Percentiles rank a stretch among this genome's conserved stretches.
phyloP scores from a whole-genome alignment of 2,329 filamentous ascomycete species.

The Clarireedia paspali region DNA sequence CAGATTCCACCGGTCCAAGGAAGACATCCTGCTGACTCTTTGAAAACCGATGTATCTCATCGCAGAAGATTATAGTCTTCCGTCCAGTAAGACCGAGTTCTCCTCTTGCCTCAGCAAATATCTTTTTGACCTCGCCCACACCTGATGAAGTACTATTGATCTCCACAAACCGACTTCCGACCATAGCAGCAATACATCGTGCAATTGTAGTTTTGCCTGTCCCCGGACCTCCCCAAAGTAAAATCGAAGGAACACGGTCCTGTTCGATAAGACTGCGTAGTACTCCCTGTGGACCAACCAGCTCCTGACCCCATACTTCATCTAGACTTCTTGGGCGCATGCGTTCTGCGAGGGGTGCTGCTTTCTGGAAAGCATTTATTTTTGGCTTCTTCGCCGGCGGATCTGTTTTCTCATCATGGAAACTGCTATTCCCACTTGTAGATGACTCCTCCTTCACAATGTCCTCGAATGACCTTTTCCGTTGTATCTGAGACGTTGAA shows the following conservation, averaged over 20 bases:
- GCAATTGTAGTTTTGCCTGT: conserved; percentile 91
- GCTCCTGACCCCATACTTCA: conserved; percentile 83
- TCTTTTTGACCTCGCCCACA: conserved; percentile 84
- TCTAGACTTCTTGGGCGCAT: conserved; percentile 83
- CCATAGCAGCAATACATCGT: conserved; percentile 75
- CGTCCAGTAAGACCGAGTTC: conserved; percentile 76
- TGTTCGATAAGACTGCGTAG: conserved; percentile 79
- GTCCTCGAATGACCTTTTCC: conserved; percentile 29
- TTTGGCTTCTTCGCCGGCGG: conserved; percentile 56
- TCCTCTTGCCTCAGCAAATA: conserved; percentile 76
- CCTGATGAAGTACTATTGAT: conserved; percentile 90
- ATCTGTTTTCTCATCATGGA: conserved; percentile 8
- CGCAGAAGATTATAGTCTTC: conserved; percentile 94
- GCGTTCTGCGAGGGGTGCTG: conserved; percentile 82
- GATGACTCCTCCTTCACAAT: background rate
- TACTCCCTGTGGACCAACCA: conserved; percentile 79
- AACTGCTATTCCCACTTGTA: conserved; percentile 13
- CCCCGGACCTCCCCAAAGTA: conserved; percentile 79
- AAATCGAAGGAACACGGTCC: conserved; percentile 86
- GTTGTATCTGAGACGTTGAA: conserved; percentile 18
- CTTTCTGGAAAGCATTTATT: conserved; percentile 53
- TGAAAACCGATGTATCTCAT: conserved; percentile 55
- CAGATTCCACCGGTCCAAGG: conserved; percentile 82
- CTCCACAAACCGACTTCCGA: conserved; percentile 83
- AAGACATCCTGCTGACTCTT: conserved; percentile 95